Evolutionary conservation across 371 early-diverging fungal genomes (phyloP).

Genomic region (Apophysomyces sp.): DNA sequence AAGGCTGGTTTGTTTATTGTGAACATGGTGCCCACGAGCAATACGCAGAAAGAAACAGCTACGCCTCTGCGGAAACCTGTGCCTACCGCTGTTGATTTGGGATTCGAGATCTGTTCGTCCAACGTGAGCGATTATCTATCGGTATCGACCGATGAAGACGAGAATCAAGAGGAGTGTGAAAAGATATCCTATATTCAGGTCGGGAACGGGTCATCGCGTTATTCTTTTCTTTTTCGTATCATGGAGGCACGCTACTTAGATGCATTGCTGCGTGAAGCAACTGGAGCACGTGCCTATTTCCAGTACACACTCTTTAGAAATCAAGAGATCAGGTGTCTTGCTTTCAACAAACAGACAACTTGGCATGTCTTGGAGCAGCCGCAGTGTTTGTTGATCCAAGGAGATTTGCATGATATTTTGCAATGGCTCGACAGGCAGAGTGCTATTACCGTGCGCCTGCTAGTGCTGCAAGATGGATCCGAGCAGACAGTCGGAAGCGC

Average conservation of each 20-base stretch:
- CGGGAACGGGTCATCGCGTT: background rate
- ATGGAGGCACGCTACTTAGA: background rate
- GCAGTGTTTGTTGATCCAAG: background rate
- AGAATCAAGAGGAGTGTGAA: slow-evolving; percentile 3
- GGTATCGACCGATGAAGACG: background rate
- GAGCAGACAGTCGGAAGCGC: background rate
- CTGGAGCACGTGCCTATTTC: background rate
- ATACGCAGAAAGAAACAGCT: slow-evolving; percentile 15
- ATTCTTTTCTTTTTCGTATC: background rate
- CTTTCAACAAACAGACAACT: background rate
- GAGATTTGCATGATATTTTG: background rate
- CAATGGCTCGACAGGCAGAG: background rate
- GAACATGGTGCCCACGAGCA: slow-evolving; percentile 21
- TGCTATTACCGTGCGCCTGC: background rate
- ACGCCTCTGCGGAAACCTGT: slow-evolving; percentile 25
- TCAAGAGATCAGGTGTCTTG: background rate
- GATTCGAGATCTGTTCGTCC: slow-evolving; percentile 21
- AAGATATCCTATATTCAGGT: background rate
- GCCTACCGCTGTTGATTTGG: slow-evolving; percentile 11
- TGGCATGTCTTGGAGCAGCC: background rate
- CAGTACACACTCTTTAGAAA: background rate
- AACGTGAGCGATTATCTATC: slow-evolving; percentile 16
- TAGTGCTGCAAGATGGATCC: background rate
- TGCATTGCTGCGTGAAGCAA: background rate
- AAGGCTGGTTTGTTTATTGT: slow-evolving; percentile 36